Base-by-base conservation (phyloP, 805 yeast genomes). In the Teunomyces cretensis region DNA sequence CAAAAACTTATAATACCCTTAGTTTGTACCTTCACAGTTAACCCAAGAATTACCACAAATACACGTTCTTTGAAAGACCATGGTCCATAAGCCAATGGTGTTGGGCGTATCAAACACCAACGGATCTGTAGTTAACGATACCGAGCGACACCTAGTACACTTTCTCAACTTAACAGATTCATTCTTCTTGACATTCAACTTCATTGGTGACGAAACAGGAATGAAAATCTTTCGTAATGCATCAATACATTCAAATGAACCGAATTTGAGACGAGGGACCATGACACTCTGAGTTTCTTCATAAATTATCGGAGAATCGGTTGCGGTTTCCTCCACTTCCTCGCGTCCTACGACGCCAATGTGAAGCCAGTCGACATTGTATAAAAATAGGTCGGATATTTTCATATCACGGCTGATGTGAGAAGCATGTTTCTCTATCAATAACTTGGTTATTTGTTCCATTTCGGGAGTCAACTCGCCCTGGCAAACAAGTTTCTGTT, bases 41-140 rank as follows among this genome's bases (percentile, higher is more conserved):
- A 80, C 81, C 92, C 92, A 86, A 3, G 82, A 75, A 31, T 88
- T 86, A 0, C 94, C 94, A 62, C 96, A 87, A 30, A 86, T 67
- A 63, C 96, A 87, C 19, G 80, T 80, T 49, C 90, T 70, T 53
- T 84, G 90, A 59, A 81, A 83, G 1, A 84, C 83, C 66, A 80
- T 70, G 0, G 85, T 76, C 86, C 88, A 78, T 45, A 62, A 56
- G 8, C 68, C 74, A 28, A 69, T 50, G 43, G 70, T 43, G 48
- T 55, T 49, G 30, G 60, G 51, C 12, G 58, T 44, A 13, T 67
- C 68, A 48, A 69, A 75, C 5, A 69, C 67, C 26, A 62, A 43
- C 37, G 76, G 65, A 51, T 73, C 78, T 8, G 62, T 54, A 2
- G 67, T 62, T 14, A 69, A 61, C 0, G 83, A 75, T 2, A 69